Percentiles rank a stretch among this genome's conserved stretches.
phyloP scores from a whole-genome alignment of 2,329 filamentous ascomycete genomes.

The Aspergillus costaricaensis region DNA sequence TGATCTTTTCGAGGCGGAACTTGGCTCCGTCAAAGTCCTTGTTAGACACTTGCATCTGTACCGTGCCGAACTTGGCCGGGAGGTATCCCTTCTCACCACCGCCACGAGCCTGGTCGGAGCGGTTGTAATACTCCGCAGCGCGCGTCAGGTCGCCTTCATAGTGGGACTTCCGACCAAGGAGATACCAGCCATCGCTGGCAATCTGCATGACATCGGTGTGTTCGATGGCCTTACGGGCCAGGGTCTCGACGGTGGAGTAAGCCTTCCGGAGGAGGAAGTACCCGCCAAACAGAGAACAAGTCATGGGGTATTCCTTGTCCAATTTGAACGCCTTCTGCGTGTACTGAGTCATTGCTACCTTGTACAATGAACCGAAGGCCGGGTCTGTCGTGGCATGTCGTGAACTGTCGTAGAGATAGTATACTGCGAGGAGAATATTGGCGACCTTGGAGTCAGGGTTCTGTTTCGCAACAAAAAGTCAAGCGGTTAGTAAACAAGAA shows the following conservation, averaged over 20 bases:
- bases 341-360: constrained; percentile 90
- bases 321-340: constrained; percentile 92
- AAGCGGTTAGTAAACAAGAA: not conserved
- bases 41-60: constrained; percentile 82
- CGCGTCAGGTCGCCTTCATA: constrained; percentile 72
- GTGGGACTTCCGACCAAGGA: constrained; percentile 89
- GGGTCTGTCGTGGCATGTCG: constrained; percentile 81
- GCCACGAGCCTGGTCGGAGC: constrained; percentile 87
- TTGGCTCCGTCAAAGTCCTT: constrained; percentile 90
- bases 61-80: constrained; percentile 90
- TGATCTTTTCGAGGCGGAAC: constrained; percentile 89
- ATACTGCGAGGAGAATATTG: constrained; percentile 85
- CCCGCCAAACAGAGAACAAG: constrained; percentile 83
- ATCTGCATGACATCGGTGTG: constrained; percentile 95
- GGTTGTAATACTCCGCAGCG: constrained; percentile 82
- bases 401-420: constrained; percentile 83
- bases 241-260: constrained; percentile 76
- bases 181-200: constrained; percentile 96
- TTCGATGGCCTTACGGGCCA: constrained; percentile 91
- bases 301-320: constrained; percentile 86
- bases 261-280: constrained; percentile 86
- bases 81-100: constrained; percentile 88
- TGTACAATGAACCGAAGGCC: constrained; percentile 81
- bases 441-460: constrained; percentile 84
- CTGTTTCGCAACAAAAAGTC: constrained; percentile 26